phyloP scores from a whole-genome alignment of 2,329 filamentous ascomycete genomes.

The Coleophoma crateriformis region DNA sequence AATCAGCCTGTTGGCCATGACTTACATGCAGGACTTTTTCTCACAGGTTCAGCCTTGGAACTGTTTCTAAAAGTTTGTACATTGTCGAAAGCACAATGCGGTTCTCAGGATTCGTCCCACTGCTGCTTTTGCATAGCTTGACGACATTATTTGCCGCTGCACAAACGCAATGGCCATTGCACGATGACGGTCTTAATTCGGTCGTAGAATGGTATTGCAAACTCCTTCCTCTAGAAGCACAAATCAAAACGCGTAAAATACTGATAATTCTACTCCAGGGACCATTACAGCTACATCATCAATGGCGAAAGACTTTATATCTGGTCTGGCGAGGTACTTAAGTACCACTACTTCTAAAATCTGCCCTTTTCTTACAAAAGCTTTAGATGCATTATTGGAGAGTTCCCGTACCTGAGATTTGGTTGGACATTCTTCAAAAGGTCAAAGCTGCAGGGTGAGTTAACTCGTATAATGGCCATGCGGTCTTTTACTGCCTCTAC shows the following conservation, averaged over 20 bases:
- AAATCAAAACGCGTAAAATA: neutral
- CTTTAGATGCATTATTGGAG: slow-evolving; percentile 43
- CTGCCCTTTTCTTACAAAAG: neutral
- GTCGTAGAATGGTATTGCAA: slow-evolving; percentile 35
- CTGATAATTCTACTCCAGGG: slow-evolving; percentile 25
- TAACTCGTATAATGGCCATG: too few species aligned
- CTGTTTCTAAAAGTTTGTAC: too few species aligned
- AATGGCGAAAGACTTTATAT: slow-evolving; percentile 45
- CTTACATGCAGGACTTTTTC: too few species aligned
- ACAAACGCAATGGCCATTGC: slow-evolving; percentile 36
- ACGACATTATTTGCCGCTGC: neutral
- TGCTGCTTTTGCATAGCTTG: neutral
- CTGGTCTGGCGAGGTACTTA: slow-evolving; percentile 39
- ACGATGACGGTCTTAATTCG: slow-evolving; percentile 40
- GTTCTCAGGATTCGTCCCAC: too few species aligned
- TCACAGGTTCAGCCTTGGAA: too few species aligned
- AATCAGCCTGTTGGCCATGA: too few species aligned
- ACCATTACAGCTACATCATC: slow-evolving; percentile 46
- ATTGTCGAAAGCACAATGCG: too few species aligned
- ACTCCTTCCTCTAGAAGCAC: neutral
- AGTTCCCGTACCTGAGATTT: slow-evolving; percentile 53
- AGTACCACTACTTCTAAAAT: too few species aligned
- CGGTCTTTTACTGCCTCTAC: too few species aligned
- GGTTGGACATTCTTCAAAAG: slow-evolving; percentile 75
- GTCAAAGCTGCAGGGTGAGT: slow-evolving; percentile 63